Evolutionary conservation across 78 protist genomes (phyloP), one percentile per base, ranked within the genome.

Genomic region (Chrysochromulina tobinii): DNA sequence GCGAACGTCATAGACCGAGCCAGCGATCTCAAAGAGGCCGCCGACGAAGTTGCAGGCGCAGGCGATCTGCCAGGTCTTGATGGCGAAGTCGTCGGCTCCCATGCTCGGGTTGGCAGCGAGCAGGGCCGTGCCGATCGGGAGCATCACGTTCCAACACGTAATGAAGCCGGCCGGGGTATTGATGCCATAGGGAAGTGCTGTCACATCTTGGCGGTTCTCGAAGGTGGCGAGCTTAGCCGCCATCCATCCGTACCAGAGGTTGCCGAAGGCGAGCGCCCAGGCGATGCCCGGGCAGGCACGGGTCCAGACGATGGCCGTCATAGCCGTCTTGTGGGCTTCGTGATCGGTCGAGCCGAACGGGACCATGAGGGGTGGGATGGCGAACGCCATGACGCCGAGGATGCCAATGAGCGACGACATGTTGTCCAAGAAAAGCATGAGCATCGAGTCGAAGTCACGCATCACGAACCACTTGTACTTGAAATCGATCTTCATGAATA

Each of bases 101-200:
- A 11, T 11, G 64, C 21, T 12, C 21, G 11, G 11, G 64, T 11
- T 59, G 64, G 64, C 64, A 11, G 64, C 64, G 64, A 59, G 64
- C 64, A 11, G 21, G 64, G 64, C 11, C 21, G 11, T 6, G 64
- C 6, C 6, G 21, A 11, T 11, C 21, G 64, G 64, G 23, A 67
- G 73, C 17, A 67, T 18, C 23, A 67, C 73, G 38, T 7, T 14
- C 48, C 17, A 67, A 14, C 48, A 7, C 73, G 3, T 54, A 20
- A 50, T 3, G 20, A 79, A 54, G 51, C 64, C 87, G 61, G 64
- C 89, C 5, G 72, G 75, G 6, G 89, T 38, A 55, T 61, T 57
- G 23, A 84, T 55, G 72, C 89, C 89, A n/a, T 84, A 84, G n/a
- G 89, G 89, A 4, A 38, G 89, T 14, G 89, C 89, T 18, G 73